Conservation (phyloP, 2,329 filamentous ascomycete species). For the Pseudonectria buxi region DNA sequence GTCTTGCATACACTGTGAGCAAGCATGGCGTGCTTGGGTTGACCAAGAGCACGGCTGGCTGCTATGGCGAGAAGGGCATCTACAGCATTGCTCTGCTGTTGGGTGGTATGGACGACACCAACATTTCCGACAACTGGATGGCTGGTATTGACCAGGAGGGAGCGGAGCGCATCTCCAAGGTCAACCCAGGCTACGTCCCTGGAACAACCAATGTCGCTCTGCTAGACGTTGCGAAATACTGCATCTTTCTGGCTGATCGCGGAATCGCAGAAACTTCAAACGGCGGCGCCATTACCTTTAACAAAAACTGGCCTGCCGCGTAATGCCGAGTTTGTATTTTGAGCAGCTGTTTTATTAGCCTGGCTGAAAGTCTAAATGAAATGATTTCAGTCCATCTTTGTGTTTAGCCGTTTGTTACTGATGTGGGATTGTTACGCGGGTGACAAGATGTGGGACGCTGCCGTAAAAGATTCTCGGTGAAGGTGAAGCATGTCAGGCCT, state of each 20-base stretch:
- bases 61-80: conserved; percentile 48
- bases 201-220: conserved; percentile 23
- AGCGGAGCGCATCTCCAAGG: conserved; percentile 19
- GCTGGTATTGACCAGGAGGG: conserved; percentile 26
- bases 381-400: no score
- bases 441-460: no score
- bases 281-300: conserved; percentile 26
- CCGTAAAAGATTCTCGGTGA: no score
- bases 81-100: conserved; percentile 40
- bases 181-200: conserved; percentile 20
- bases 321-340: no score
- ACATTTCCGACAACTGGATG: conserved; percentile 39
- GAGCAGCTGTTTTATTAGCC: no score
- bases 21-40: conserved; percentile 47
- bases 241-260: conserved; percentile 28
- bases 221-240: conserved; percentile 32
- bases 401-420: no score
- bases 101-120: conserved; percentile 47
- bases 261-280: conserved; percentile 27
- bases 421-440: no score
- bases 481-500: no score
- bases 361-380: no score
- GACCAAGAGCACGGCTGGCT: conserved; percentile 49
- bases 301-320: conserved; percentile 31
- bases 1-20: conserved; percentile 42